Evolutionary conservation across 2,329 filamentous ascomycete genomes (phyloP).

Genomic region (Septoria petroselini): DNA sequence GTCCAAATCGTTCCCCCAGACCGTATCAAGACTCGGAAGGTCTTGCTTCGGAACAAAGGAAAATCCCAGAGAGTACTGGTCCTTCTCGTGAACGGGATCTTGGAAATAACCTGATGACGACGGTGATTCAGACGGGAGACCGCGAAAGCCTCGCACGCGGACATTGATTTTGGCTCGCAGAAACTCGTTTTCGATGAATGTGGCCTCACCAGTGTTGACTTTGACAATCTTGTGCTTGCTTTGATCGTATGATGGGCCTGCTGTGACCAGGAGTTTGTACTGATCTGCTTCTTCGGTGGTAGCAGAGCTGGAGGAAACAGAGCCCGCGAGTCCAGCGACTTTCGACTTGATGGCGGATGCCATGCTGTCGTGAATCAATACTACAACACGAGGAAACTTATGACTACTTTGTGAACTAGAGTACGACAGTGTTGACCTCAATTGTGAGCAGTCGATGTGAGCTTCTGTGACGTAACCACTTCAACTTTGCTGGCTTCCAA

Average conservation of each 20-base stretch:
- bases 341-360: slow-evolving; percentile 27
- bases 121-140: slow-evolving; percentile 67
- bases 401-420: no score
- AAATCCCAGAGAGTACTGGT: slow-evolving; percentile 83
- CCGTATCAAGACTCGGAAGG: slow-evolving; percentile 66
- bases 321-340: slow-evolving; percentile 22
- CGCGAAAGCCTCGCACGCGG: slow-evolving; percentile 63
- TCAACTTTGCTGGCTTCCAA: no score
- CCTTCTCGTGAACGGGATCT: slow-evolving; percentile 63
- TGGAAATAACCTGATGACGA: slow-evolving; percentile 70
- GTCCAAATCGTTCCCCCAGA: slow-evolving; percentile 95
- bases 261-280: slow-evolving; percentile 77
- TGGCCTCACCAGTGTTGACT: slow-evolving; percentile 64
- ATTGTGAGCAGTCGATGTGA: no score
- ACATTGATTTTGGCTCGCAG: slow-evolving; percentile 69
- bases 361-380: slow-evolving; percentile 16
- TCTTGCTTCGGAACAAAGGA: slow-evolving; percentile 66
- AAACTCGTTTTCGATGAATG: slow-evolving; percentile 61
- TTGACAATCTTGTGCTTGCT: slow-evolving; percentile 65
- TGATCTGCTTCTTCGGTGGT: slow-evolving; percentile 49
- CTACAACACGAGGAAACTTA: no score
- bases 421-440: no score
- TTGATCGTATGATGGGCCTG: slow-evolving; percentile 71
- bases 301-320: slow-evolving; percentile 10
- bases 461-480: no score